phyloP scores from a whole-genome alignment of 805 yeast species.

The Clavispora phyllophila region DNA sequence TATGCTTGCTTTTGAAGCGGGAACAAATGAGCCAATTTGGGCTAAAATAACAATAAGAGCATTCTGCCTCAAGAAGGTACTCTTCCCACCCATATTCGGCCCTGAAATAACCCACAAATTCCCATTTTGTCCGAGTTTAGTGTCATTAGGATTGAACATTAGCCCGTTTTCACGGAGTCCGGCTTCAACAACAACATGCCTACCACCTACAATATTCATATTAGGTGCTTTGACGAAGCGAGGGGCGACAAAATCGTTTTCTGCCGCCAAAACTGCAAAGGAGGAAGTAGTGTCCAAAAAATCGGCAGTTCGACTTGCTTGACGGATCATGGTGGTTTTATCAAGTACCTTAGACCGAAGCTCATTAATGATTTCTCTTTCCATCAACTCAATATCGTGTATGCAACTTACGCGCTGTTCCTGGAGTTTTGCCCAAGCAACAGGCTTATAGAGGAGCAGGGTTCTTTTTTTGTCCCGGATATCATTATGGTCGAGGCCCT shows the following conservation, averaged over 20 bases:
- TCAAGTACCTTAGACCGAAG: slow-evolving; percentile 45
- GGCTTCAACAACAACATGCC: slow-evolving; percentile 81
- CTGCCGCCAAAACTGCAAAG: slow-evolving; percentile 68
- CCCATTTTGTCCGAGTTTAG: slow-evolving; percentile 19
- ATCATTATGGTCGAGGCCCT: slow-evolving; percentile 16
- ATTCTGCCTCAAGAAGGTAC: slow-evolving; percentile 44
- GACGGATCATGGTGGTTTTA: slow-evolving; percentile 43
- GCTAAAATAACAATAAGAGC: slow-evolving; percentile 46
- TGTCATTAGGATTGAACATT: slow-evolving; percentile 44
- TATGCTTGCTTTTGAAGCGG: slow-evolving; percentile 42
- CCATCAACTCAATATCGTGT: slow-evolving; percentile 50
- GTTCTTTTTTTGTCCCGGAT: slow-evolving; percentile 34
- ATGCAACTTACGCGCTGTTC: slow-evolving; percentile 45
- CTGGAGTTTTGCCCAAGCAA: slow-evolving; percentile 48
- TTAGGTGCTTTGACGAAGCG: slow-evolving; percentile 43
- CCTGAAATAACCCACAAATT: slow-evolving; percentile 21
- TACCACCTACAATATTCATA: slow-evolving; percentile 47
- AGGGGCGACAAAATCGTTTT: slow-evolving; percentile 65
- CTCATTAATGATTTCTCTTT: slow-evolving; percentile 44
- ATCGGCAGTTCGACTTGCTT: slow-evolving; percentile 50
- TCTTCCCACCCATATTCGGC: slow-evolving; percentile 53
- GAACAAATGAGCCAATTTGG: slow-evolving; percentile 53
- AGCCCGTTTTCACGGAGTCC: slow-evolving; percentile 28
- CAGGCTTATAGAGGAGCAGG: slow-evolving; percentile 41
- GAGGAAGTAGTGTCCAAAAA: slow-evolving; percentile 68